Evolutionary conservation across 768 basidiomycete species (phyloP).

Genomic region (Leccinum truebloodii): DNA sequence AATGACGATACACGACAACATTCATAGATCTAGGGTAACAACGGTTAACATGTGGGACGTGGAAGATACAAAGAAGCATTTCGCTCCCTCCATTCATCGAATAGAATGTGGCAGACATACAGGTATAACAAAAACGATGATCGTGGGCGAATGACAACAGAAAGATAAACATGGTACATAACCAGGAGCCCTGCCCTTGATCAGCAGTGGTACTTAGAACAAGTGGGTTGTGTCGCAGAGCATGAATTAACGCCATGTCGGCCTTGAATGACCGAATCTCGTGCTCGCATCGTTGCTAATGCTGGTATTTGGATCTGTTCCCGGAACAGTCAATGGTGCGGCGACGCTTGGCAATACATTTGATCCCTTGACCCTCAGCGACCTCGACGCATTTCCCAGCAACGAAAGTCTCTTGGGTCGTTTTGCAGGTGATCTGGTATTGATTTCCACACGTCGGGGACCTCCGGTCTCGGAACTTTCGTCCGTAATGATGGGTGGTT

Average conservation of each 20-base stretch:
- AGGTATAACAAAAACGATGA: conserved; percentile 24
- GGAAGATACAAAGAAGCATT: conserved; percentile 4
- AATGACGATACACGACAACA: conserved; percentile 23
- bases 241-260: conserved; percentile 56
- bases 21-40: conserved; percentile 31
- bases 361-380: conserved; percentile 35
- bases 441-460: conserved; percentile 44
- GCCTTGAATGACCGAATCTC: conserved; percentile 41
- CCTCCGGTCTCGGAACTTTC: conserved; percentile 36
- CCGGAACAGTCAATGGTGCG: conserved; percentile 30
- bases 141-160: conserved; percentile 9
- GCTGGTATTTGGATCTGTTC: conserved; percentile 44
- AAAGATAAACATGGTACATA: conserved; percentile 19
- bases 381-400: conserved; percentile 40
- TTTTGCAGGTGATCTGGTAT: conserved; percentile 56
- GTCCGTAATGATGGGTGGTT: conserved; percentile 48
- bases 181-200: conserved; percentile 15
- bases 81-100: conserved; percentile 9
- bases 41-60: conserved; percentile 22
- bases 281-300: conserved; percentile 50
- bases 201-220: conserved; percentile 7
- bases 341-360: conserved; percentile 33
- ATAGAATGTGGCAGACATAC: conserved; percentile 10
- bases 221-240: conserved; percentile 4
- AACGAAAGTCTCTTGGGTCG: conserved; percentile 59